Conservation (phyloP, 305 asterid species). For the Plantago coronopus region DNA sequence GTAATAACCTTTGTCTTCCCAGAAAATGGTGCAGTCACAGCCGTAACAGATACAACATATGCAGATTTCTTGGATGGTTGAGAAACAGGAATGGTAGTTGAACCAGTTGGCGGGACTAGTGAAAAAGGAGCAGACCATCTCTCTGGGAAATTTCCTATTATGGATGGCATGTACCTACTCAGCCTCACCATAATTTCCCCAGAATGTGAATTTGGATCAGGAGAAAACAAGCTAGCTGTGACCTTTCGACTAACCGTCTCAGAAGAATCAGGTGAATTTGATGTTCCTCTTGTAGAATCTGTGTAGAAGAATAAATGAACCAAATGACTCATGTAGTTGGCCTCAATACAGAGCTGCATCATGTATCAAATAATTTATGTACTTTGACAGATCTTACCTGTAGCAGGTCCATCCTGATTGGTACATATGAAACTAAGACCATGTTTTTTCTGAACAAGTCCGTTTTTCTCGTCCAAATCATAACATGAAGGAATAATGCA, state of each 20-base stretch:
- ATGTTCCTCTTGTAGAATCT: slow-evolving; percentile 39
- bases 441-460: slow-evolving; percentile 46
- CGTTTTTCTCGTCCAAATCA: slow-evolving; percentile 56
- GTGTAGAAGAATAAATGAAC: slow-evolving; percentile 34
- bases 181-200: slow-evolving; percentile 69
- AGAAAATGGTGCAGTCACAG: slow-evolving; percentile 84
- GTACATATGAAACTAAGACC: slow-evolving; percentile 73
- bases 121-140: slow-evolving; percentile 78
- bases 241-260: slow-evolving; percentile 43
- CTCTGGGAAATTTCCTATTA: slow-evolving; percentile 40
- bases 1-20: slow-evolving; percentile 85
- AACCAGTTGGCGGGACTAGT: slow-evolving; percentile 92
- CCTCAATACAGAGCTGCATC: slow-evolving; percentile 19
- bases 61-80: slow-evolving; percentile 67
- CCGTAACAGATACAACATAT: slow-evolving; percentile 74
- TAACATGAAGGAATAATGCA: slow-evolving; percentile 77
- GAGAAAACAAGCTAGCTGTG: slow-evolving; percentile 80
- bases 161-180: slow-evolving; percentile 55
- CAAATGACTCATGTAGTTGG: slow-evolving; percentile 21
- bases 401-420: slow-evolving; percentile 41
- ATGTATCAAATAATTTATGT: slow-evolving; percentile 23
- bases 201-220: slow-evolving; percentile 64
- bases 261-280: slow-evolving; percentile 36
- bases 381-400: slow-evolving; percentile 33
- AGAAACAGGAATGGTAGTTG: slow-evolving; percentile 73